These are phyloP conservation scores for Pythium scleroteichum DNA, from an alignment of 352 stramenopile genomes.

Conservation along the genomic window DNA sequence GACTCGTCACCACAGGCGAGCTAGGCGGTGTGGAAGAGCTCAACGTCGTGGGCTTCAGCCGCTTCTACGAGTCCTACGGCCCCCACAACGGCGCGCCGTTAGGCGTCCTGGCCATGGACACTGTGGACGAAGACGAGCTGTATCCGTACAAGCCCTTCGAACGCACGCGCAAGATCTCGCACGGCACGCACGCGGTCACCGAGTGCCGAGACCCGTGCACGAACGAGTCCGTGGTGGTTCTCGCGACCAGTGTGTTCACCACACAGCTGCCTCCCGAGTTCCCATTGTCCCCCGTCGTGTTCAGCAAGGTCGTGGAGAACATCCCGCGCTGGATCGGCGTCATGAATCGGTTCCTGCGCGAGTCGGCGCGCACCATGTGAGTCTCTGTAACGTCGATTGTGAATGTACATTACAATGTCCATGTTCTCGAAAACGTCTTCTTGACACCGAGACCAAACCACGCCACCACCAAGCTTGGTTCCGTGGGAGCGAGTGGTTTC, in stretches of 20 bases:
- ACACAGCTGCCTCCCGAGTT: slow-evolving; percentile 18
- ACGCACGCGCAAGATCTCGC: slow-evolving; percentile 39
- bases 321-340: slow-evolving; percentile 10
- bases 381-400: too few species aligned
- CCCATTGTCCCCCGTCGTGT: slow-evolving; percentile 1
- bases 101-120: slow-evolving; percentile 41
- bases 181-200: slow-evolving; percentile 12
- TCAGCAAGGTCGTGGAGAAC: slow-evolving; percentile 18
- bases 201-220: slow-evolving; percentile 4
- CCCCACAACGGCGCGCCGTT: slow-evolving; percentile 8
- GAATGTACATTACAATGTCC: too few species aligned
- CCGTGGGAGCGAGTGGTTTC: too few species aligned
- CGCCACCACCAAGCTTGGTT: too few species aligned
- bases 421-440: too few species aligned
- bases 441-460: too few species aligned
- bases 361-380: background rate
- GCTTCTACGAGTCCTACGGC: slow-evolving; percentile 15
- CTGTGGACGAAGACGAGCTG: slow-evolving; percentile 43
- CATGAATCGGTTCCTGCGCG: slow-evolving; percentile 21
- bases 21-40: slow-evolving; percentile 33
- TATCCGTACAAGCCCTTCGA: slow-evolving; percentile 43
- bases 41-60: slow-evolving; percentile 32
- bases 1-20: slow-evolving; percentile 29
- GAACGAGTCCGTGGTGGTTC: slow-evolving; percentile 23
- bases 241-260: slow-evolving; percentile 10